A percentile compares a stretch with the other conserved stretches of the same genome.
phyloP scores from a whole-genome alignment of 176 grass and related monocot species.

The Guadua angustifolia region DNA sequence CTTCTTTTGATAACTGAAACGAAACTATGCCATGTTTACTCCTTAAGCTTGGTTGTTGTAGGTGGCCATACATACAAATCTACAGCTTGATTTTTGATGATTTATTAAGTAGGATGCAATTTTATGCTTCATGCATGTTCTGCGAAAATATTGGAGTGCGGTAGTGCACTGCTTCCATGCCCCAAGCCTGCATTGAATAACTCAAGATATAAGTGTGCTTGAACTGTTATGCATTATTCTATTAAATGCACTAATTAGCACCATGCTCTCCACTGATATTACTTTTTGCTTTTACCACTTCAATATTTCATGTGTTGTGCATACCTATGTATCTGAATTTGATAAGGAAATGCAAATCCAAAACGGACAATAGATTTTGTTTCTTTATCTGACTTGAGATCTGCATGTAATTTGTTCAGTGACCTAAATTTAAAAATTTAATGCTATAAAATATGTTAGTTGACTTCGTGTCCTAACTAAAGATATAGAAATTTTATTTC shows the following conservation, averaged over 20 bases:
- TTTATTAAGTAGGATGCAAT: not conserved
- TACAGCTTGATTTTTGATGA: not conserved
- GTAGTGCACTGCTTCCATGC: not conserved
- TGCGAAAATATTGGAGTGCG: not conserved
- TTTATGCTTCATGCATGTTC: not conserved
- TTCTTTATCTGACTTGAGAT: not conserved
- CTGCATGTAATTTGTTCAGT: not conserved
- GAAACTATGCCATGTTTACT: not conserved
- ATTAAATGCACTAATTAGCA: not conserved
- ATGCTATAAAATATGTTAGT: not conserved
- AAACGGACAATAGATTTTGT: not conserved
- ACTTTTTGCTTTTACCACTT: not conserved
- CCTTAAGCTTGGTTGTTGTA: not conserved
- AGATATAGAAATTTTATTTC: not conserved
- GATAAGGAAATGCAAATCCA: not conserved
- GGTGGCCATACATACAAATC: not conserved
- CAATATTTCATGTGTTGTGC: not conserved
- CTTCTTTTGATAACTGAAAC: not conserved
- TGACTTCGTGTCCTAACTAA: not conserved
- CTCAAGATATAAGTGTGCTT: not conserved
- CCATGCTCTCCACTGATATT: not conserved
- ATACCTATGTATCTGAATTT: constrained; percentile 15
- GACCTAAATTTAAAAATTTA: not conserved
- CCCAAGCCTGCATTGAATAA: not conserved
- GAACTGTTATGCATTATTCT: not conserved